Evolutionary conservation across 768 basidiomycete genomes (phyloP).

Genomic region (Amylocystis lapponica): DNA sequence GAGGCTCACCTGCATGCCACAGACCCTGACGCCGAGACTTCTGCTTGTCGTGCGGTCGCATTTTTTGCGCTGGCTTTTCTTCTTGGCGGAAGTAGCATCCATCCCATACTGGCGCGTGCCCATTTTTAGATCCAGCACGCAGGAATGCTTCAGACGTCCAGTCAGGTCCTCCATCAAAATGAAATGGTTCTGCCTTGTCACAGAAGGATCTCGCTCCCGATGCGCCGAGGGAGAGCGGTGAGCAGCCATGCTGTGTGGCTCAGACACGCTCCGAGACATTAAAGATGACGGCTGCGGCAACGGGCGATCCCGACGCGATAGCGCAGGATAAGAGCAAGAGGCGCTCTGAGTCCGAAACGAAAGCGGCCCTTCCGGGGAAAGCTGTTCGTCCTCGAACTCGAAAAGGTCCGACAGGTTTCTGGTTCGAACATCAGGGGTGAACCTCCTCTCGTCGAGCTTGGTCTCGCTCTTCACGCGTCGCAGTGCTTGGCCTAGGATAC

Average conservation of each 20-base stretch:
- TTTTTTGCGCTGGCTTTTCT: slow-evolving; percentile 98
- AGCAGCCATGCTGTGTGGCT: too few species aligned
- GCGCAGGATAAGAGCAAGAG: slow-evolving; percentile 7
- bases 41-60: slow-evolving; percentile 95
- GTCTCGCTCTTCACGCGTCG: slow-evolving; percentile 67
- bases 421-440: slow-evolving; percentile 30
- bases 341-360: not conserved
- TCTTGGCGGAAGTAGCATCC: slow-evolving; percentile 87
- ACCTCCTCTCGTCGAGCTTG: slow-evolving; percentile 26
- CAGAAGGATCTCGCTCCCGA: slow-evolving; percentile 12
- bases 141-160: slow-evolving; percentile 83
- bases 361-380: not conserved
- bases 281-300: not conserved
- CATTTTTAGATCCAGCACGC: slow-evolving; percentile 98
- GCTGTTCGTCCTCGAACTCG: slow-evolving; percentile 20
- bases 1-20: slow-evolving; percentile 93
- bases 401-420: slow-evolving; percentile 25
- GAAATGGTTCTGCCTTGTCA: slow-evolving; percentile 92
- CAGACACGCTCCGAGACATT: slow-evolving; percentile 6
- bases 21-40: slow-evolving; percentile 85
- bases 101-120: slow-evolving; percentile 99
- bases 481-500: slow-evolving; percentile 32
- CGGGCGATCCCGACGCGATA: slow-evolving; percentile 9
- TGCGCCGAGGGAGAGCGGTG: slow-evolving; percentile 12
- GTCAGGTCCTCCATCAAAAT: slow-evolving; percentile 99